Percentiles rank a stretch among this genome's conserved stretches.
Conservation (phyloP, 176 grass and related monocot genomes). For the Zoysia pacifica region DNA sequence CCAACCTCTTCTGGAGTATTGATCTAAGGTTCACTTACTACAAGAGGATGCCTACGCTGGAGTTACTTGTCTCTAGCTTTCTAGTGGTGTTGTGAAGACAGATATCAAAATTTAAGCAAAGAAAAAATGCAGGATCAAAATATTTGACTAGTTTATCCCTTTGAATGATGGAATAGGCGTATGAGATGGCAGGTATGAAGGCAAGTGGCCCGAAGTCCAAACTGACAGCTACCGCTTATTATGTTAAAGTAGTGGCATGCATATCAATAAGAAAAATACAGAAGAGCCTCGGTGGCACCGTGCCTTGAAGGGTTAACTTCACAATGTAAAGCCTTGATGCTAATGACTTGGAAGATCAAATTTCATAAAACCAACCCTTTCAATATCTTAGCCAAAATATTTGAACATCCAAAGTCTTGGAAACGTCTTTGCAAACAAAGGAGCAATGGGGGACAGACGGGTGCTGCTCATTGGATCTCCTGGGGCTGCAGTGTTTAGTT, state of each 20-base stretch:
- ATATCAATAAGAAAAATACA: too few species aligned
- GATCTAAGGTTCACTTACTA: neutral
- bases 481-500: neutral
- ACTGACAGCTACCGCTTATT: too few species aligned
- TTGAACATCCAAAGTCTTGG: neutral
- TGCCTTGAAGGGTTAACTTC: neutral
- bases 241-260: too few species aligned
- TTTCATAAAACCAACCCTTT: neutral
- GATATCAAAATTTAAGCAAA: neutral
- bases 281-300: neutral
- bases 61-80: conserved; percentile 16
- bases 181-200: neutral
- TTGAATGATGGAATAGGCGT: neutral
- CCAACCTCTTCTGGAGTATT: neutral
- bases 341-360: neutral
- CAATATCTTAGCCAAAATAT: neutral
- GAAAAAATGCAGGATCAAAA: neutral
- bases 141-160: neutral
- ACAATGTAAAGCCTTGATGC: neutral
- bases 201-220: neutral
- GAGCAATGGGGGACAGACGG: conserved; percentile 10
- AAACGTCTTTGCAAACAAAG: neutral
- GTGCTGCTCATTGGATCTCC: conserved; percentile 1
- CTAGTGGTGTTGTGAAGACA: neutral
- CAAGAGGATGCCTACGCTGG: neutral